Percentiles rank a stretch among this genome's conserved stretches.
These are phyloP conservation scores for Debaryomyces sp. DNA, from an alignment of 1,139 yeast species.

Conservation along the genomic window DNA sequence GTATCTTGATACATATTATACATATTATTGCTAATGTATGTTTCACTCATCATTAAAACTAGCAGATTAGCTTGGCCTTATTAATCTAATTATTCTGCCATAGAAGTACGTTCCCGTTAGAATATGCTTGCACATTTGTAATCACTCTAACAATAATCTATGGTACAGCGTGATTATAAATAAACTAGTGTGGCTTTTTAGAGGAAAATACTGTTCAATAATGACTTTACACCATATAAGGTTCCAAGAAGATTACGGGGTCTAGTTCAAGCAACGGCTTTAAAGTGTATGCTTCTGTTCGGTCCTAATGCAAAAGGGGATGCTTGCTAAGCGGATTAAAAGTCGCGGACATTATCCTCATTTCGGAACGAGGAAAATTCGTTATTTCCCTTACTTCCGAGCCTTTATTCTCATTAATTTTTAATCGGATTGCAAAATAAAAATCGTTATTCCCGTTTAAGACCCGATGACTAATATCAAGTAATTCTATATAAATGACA, in stretches of 20 bases:
- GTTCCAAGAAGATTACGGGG: not conserved
- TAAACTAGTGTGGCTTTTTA: too few species aligned
- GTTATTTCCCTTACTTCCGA: conserved; percentile 2
- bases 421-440: conserved; percentile 5
- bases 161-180: not conserved
- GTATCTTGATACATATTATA: too few species aligned
- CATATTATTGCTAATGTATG: too few species aligned
- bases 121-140: not conserved
- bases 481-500: conserved; percentile 2
- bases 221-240: not conserved
- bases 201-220: not conserved
- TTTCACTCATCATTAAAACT: too few species aligned
- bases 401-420: conserved; percentile 2
- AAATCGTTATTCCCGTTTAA: conserved; percentile 7
- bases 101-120: too few species aligned
- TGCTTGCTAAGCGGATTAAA: not conserved
- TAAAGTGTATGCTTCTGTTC: not conserved
- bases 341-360: not conserved
- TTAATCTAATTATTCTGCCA: too few species aligned
- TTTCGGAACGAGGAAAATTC: not conserved
- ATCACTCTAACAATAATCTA: not conserved
- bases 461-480: conserved; percentile 12
- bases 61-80: too few species aligned
- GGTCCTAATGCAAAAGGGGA: not conserved
- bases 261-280: not conserved